A percentile compares a stretch with the other conserved stretches of the same genome.
These are phyloP conservation scores for Elaeis oleifera DNA, from an alignment of 202 grass and related monocot species.

Conservation along the genomic window DNA sequence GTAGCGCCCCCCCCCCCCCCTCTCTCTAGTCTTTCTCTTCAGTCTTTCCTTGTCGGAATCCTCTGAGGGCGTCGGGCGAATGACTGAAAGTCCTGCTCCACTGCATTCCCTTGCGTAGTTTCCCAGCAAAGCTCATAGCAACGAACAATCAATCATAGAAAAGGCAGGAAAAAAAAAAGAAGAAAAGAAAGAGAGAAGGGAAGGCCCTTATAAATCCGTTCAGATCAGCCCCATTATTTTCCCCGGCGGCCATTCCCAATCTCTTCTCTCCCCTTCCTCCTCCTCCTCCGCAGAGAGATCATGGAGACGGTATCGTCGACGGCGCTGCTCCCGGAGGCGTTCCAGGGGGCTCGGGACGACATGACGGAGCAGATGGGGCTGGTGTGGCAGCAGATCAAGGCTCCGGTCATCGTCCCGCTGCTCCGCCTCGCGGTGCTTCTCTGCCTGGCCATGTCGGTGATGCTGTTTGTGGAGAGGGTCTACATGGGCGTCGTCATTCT, in stretches of 20 bases:
- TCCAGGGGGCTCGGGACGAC: constrained; percentile 1
- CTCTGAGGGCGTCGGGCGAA: not conserved
- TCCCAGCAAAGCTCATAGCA: not conserved
- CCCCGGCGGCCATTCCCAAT: too few species aligned
- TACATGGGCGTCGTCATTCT: not conserved
- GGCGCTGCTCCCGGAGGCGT: not conserved
- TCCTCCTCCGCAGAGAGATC: too few species aligned
- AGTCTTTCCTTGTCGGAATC: too few species aligned
- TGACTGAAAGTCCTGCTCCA: not conserved
- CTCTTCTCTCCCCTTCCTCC: too few species aligned
- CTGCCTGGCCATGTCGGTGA: not conserved
- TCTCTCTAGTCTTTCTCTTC: too few species aligned
- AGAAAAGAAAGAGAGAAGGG: too few species aligned
- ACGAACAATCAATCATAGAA: too few species aligned
- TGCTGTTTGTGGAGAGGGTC: not conserved
- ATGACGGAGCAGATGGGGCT: not conserved
- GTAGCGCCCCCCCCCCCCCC: too few species aligned
- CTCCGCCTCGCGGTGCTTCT: not conserved
- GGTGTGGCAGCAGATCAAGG: constrained; percentile 7
- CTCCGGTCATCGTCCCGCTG: not conserved
- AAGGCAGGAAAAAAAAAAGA: too few species aligned
- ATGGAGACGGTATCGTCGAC: constrained; percentile 3
- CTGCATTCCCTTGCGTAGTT: constrained; percentile 5
- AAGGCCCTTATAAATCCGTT: too few species aligned
- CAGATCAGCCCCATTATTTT: too few species aligned